These are phyloP conservation scores for Rhododendron molle DNA, from an alignment of 148 eudicot genomes.

Conservation along the genomic window DNA sequence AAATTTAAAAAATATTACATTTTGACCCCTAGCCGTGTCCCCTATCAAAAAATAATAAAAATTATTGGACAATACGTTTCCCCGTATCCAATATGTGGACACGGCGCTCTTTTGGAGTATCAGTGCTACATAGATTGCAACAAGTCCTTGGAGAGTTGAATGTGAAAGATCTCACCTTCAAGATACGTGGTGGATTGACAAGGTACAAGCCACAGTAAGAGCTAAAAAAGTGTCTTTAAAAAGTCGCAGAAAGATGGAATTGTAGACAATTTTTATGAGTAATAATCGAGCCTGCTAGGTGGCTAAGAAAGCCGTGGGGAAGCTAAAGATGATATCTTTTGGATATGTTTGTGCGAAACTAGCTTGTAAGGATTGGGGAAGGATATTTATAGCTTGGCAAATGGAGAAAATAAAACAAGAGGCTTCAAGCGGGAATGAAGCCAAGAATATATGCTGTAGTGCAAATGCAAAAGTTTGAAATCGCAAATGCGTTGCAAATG, in stretches of 20 bases:
- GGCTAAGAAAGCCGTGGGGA: background rate
- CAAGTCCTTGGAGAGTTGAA: background rate
- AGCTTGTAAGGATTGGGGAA: background rate
- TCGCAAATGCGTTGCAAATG: background rate
- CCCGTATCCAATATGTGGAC: too few species aligned
- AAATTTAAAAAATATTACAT: too few species aligned
- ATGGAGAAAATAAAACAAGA: background rate
- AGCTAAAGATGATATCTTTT: background rate
- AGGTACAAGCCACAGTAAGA: background rate
- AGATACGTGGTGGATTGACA: background rate
- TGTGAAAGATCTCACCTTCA: background rate
- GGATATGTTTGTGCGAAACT: background rate
- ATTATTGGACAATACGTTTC: too few species aligned
- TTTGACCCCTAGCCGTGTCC: too few species aligned
- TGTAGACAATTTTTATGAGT: background rate
- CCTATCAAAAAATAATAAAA: too few species aligned
- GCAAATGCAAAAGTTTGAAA: background rate
- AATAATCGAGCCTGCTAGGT: background rate
- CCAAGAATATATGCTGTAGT: background rate
- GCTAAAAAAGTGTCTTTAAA: background rate
- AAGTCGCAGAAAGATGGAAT: background rate
- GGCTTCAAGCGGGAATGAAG: background rate
- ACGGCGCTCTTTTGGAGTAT: too few species aligned
- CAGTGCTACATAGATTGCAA: background rate
- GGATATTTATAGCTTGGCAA: background rate